These are phyloP conservation scores for Magnusiomyces fungicola DNA, from an alignment of 1,139 yeast species.

Conservation along the genomic window DNA sequence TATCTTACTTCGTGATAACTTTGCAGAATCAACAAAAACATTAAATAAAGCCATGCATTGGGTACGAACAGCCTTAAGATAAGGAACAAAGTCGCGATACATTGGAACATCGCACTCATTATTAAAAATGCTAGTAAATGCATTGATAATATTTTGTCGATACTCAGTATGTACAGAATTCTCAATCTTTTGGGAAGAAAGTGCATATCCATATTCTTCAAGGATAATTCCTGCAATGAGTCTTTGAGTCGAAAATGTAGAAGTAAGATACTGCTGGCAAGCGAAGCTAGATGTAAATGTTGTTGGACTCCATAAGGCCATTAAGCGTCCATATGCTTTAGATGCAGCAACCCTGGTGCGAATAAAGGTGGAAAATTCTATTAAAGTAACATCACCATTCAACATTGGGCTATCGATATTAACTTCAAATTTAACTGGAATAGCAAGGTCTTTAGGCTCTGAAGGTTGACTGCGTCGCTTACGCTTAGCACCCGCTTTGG, in stretches of 20 bases:
- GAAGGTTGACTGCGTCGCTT: conserved; percentile 18
- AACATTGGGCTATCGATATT: conserved; percentile 92
- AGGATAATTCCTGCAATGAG: conserved; percentile 61
- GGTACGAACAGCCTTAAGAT: conserved; percentile 74
- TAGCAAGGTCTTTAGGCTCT: conserved; percentile 13
- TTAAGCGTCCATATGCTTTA: conserved; percentile 62
- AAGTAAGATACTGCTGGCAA: conserved; percentile 36
- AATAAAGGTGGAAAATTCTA: conserved; percentile 68
- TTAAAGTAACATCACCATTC: conserved; percentile 81
- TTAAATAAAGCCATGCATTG: conserved; percentile 79
- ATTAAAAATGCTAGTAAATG: conserved; percentile 39
- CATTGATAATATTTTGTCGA: conserved; percentile 24
- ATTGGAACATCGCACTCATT: conserved; percentile 43
- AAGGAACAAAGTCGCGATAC: conserved; percentile 82
- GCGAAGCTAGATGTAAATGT: conserved; percentile 13
- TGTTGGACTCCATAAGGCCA: conserved; percentile 47
- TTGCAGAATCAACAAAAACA: conserved; percentile 69
- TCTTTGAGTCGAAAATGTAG: conserved; percentile 76
- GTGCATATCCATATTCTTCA: conserved; percentile 57
- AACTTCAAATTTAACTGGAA: conserved; percentile 31
- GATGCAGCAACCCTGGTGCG: conserved; percentile 75
- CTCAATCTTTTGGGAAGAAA: conserved; percentile 20
- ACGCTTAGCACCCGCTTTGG: conserved; percentile 19
- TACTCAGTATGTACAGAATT: conserved; percentile 17
- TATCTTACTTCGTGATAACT: conserved; percentile 62